Evolutionary conservation across 306 rosid species (phyloP).

Genomic region (Acmispon strigosus): DNA sequence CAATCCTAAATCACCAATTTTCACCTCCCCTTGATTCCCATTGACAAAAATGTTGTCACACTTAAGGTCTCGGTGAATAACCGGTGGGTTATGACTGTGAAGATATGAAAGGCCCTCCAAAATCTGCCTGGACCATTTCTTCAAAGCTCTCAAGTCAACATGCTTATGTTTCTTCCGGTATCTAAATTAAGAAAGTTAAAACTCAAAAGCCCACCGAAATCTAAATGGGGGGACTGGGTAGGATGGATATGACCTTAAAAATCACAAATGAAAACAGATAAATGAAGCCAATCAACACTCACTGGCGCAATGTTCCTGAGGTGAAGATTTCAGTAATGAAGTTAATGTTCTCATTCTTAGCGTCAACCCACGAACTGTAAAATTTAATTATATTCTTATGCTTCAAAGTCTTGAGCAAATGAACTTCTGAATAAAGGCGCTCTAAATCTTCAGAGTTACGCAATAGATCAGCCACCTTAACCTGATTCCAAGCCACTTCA

Average conservation of each 20-base stretch:
- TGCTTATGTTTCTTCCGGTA: conserved; percentile 91
- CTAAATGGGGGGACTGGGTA: neutral
- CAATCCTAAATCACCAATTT: conserved; percentile 93
- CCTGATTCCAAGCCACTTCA: conserved; percentile 99
- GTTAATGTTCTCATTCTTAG: conserved; percentile 71
- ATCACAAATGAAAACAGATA: neutral
- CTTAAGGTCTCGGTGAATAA: conserved; percentile 95
- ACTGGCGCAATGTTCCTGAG: conserved; percentile 92
- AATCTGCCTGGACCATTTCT: conserved; percentile 98
- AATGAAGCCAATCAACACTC: conserved; percentile 23
- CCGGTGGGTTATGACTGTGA: conserved; percentile 88
- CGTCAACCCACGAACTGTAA: conserved; percentile 83
- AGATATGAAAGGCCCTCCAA: conserved; percentile 93
- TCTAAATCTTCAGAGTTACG: conserved; percentile 77
- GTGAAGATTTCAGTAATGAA: conserved; percentile 95
- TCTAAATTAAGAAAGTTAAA: conserved; percentile 34
- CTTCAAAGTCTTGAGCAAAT: conserved; percentile 89
- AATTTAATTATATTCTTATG: conserved; percentile 90
- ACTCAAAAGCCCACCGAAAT: neutral
- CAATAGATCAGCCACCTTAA: conserved; percentile 78
- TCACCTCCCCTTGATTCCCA: conserved; percentile 98
- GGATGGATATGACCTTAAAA: neutral
- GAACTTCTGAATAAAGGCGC: conserved; percentile 92
- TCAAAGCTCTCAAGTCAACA: conserved; percentile 94
- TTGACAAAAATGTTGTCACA: conserved; percentile 96